Conservation (phyloP, 2,329 filamentous ascomycete species). For the Ascochyta lentis region DNA sequence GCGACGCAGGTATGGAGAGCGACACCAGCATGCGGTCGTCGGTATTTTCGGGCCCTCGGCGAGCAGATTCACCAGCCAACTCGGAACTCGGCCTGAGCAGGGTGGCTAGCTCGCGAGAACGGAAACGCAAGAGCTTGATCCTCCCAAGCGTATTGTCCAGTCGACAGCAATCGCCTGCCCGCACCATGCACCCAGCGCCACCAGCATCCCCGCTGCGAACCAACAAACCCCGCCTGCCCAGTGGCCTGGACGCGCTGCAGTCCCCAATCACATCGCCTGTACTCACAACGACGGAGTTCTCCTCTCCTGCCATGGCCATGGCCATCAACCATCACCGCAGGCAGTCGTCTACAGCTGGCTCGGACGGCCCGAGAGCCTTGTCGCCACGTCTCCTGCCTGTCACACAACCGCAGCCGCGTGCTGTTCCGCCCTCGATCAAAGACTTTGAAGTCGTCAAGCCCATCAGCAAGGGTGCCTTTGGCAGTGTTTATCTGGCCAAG, state of each 20-base stretch:
- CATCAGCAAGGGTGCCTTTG: slow-evolving; percentile 98
- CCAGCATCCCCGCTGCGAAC: slow-evolving; percentile 89
- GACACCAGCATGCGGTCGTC: slow-evolving; percentile 90
- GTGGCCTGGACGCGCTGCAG: slow-evolving; percentile 68
- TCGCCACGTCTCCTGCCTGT: slow-evolving; percentile 83
- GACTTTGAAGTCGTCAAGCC: slow-evolving; percentile 99
- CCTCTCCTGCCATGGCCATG: slow-evolving; percentile 69
- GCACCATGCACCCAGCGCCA: slow-evolving; percentile 64
- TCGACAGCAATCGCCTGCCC: slow-evolving; percentile 87
- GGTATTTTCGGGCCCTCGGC: slow-evolving; percentile 70
- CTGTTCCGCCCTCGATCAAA: slow-evolving; percentile 94
- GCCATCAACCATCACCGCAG: slow-evolving; percentile 76
- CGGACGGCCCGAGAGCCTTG: slow-evolving; percentile 69
- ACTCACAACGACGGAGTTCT: slow-evolving; percentile 80
- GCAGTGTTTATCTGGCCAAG: slow-evolving; percentile 96
- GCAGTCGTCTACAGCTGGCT: slow-evolving; percentile 89
- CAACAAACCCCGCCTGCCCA: slow-evolving; percentile 75
- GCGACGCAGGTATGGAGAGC: slow-evolving; percentile 81
- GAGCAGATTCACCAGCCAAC: slow-evolving; percentile 78
- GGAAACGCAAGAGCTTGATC: slow-evolving; percentile 86
- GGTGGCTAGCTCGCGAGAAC: slow-evolving; percentile 78
- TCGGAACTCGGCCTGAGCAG: slow-evolving; percentile 81
- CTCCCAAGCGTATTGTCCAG: slow-evolving; percentile 79
- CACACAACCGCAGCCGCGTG: slow-evolving; percentile 81
- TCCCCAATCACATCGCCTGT: slow-evolving; percentile 93